phyloP scores from a whole-genome alignment of 495 filamentous ascomycete genomes.

The Neurospora intermedia region DNA sequence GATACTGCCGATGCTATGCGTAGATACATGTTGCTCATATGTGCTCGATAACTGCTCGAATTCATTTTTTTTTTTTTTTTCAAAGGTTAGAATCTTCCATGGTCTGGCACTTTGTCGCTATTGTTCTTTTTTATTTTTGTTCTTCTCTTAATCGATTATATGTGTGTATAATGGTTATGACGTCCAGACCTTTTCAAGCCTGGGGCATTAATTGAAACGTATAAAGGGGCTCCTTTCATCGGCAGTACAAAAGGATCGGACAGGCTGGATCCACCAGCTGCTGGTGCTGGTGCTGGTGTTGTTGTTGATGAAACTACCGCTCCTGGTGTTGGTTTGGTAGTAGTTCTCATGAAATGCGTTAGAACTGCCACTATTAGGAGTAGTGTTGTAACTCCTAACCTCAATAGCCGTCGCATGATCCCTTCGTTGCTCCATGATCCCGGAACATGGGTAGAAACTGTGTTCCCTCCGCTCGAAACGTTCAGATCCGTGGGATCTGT shows the following conservation, averaged over 20 bases:
- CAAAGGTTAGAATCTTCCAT: neutral
- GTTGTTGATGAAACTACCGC: neutral
- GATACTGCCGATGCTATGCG: neutral
- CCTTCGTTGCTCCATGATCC: constrained; percentile 10
- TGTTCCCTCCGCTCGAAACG: neutral
- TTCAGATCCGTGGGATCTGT: neutral
- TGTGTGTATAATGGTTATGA: neutral
- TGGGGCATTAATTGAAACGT: neutral
- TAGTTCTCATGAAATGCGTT: neutral
- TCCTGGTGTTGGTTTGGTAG: neutral
- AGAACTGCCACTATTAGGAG: neutral
- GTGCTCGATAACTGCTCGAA: neutral
- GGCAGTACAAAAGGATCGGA: neutral
- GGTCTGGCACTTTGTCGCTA: neutral
- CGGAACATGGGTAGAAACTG: constrained; percentile 17
- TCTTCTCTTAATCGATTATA: neutral
- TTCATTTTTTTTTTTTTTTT: too few relatives aligned
- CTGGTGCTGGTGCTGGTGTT: neutral
- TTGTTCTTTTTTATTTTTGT: neutral
- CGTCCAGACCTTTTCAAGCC: neutral
- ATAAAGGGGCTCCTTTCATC: neutral
- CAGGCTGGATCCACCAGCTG: neutral
- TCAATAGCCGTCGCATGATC: neutral
- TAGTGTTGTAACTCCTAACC: neutral
- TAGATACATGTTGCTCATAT: neutral